A percentile compares a stretch with the other conserved stretches of the same genome.
Conservation (phyloP, 495 filamentous ascomycete genomes). For the Hypomontagnella submonticulosa region DNA sequence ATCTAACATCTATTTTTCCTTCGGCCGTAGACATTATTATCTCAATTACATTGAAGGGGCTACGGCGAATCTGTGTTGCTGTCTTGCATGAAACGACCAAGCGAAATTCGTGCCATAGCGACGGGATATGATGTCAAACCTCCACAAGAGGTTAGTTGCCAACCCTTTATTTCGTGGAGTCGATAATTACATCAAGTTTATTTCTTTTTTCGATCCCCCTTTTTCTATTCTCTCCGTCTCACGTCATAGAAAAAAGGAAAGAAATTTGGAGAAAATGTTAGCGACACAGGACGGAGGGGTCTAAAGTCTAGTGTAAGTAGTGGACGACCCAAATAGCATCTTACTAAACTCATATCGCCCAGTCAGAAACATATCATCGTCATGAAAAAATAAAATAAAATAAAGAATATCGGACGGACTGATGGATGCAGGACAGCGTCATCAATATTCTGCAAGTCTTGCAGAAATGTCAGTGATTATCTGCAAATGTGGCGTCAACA, state of each 20-base stretch:
- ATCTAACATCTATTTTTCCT: not conserved
- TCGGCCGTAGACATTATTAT: slow-evolving; percentile 11
- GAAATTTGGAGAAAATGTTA: too few relatives aligned
- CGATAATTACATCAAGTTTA: not conserved
- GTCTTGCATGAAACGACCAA: slow-evolving; percentile 40
- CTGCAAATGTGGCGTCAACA: slow-evolving; percentile 15
- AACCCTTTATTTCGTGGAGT: not conserved
- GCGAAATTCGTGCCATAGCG: slow-evolving; percentile 24
- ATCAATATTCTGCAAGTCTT: slow-evolving; percentile 26
- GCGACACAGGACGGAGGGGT: not conserved
- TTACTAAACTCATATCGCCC: slow-evolving; percentile 12
- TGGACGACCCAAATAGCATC: not conserved
- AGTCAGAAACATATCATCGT: slow-evolving; percentile 1
- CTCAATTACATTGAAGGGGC: slow-evolving; percentile 29
- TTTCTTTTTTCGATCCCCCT: not conserved
- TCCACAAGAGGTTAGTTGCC: slow-evolving; percentile 26
- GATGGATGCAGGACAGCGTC: slow-evolving; percentile 26
- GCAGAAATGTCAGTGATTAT: slow-evolving; percentile 8
- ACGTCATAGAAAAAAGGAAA: not conserved
- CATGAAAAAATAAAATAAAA: slow-evolving; percentile 1
- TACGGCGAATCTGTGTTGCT: slow-evolving; percentile 3
- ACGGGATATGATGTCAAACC: slow-evolving; percentile 41
- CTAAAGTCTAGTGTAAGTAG: too few relatives aligned
- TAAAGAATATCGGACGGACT: slow-evolving; percentile 24
- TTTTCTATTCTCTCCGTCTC: slow-evolving; percentile 2